Conservation (phyloP, 2,329 filamentous ascomycete species). For the Lasiodiplodia theobromae region DNA sequence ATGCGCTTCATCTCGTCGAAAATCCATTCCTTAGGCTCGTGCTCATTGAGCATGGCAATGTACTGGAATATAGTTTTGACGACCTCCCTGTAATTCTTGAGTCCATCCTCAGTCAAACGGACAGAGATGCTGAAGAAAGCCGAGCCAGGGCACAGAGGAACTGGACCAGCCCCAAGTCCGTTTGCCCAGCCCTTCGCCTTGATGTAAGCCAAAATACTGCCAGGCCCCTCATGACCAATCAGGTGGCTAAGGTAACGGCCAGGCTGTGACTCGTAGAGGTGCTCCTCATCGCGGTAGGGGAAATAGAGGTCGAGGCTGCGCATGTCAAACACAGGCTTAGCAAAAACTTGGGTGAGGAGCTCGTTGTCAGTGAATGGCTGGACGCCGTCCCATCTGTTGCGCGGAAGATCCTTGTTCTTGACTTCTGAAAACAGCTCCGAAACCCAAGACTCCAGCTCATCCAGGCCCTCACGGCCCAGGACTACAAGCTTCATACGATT, state of each 20-base stretch:
- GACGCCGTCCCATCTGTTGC: constrained; percentile 71
- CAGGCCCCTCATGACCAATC: constrained; percentile 90
- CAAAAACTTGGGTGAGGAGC: constrained; percentile 76
- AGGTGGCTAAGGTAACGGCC: constrained; percentile 87
- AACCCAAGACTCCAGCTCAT: constrained; percentile 84
- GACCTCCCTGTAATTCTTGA: constrained; percentile 82
- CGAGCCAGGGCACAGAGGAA: constrained; percentile 78
- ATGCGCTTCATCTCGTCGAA: constrained; percentile 90
- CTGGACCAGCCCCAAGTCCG: constrained; percentile 77
- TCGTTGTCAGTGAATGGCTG: constrained; percentile 67
- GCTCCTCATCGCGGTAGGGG: constrained; percentile 83
- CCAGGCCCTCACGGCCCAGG: constrained; percentile 79
- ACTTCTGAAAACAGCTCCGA: constrained; percentile 82
- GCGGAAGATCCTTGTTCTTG: constrained; percentile 78
- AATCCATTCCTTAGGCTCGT: constrained; percentile 87
- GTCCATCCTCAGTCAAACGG: constrained; percentile 81
- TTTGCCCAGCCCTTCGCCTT: constrained; percentile 93
- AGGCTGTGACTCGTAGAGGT: constrained; percentile 79
- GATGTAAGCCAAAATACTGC: constrained; percentile 88
- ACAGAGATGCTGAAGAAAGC: constrained; percentile 82
- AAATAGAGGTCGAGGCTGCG: constrained; percentile 82
- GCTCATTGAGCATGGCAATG: constrained; percentile 81
- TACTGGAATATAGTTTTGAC: constrained; percentile 90
- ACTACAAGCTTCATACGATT: constrained; percentile 94
- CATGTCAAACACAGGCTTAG: constrained; percentile 90